Evolutionary conservation across 2,329 filamentous ascomycete species (phyloP).

Genomic region (Epichloe scottii): DNA sequence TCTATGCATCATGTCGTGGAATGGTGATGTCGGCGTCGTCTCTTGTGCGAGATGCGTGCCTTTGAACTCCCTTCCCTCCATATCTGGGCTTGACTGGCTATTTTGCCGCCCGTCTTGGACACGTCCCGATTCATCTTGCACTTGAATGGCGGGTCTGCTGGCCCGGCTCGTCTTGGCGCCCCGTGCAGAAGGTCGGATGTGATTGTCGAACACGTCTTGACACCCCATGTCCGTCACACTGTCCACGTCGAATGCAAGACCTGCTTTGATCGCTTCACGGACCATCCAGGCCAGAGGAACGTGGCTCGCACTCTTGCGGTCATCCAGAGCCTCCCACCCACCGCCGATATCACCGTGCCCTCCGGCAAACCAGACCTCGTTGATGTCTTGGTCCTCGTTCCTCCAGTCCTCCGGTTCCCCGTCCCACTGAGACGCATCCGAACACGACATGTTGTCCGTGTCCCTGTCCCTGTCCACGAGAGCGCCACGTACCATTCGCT

Average conservation of each 20-base stretch:
- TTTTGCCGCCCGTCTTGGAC: conserved; percentile 9
- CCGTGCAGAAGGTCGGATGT: conserved; percentile 2
- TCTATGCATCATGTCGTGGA: conserved; percentile 44
- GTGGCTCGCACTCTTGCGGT: conserved; percentile 52
- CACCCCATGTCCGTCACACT: conserved; percentile 59
- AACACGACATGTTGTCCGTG: conserved; percentile 18
- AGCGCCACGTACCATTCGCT: conserved; percentile 11
- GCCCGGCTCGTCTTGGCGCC: conserved; percentile 2
- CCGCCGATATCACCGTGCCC: conserved; percentile 70
- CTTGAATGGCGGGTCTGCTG: conserved; percentile 14
- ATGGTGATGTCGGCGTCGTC: conserved; percentile 19
- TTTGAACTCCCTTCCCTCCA: conserved; percentile 11
- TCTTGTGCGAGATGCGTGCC: not conserved
- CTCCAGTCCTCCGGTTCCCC: conserved; percentile 26
- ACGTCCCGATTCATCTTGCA: conserved; percentile 9
- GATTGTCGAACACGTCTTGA: conserved; percentile 7
- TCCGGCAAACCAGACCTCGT: conserved; percentile 72
- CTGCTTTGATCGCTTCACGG: conserved; percentile 44
- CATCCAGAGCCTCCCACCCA: conserved; percentile 50
- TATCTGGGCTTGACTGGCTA: conserved; percentile 10
- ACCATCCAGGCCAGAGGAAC: conserved; percentile 62
- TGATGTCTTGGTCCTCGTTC: conserved; percentile 54
- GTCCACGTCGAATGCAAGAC: conserved; percentile 55
- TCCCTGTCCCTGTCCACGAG: conserved; percentile 6
- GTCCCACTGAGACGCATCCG: conserved; percentile 16